Evolutionary conservation across 2,329 filamentous ascomycete genomes (phyloP).

Genomic region (Trichoderma cornu-damae): DNA sequence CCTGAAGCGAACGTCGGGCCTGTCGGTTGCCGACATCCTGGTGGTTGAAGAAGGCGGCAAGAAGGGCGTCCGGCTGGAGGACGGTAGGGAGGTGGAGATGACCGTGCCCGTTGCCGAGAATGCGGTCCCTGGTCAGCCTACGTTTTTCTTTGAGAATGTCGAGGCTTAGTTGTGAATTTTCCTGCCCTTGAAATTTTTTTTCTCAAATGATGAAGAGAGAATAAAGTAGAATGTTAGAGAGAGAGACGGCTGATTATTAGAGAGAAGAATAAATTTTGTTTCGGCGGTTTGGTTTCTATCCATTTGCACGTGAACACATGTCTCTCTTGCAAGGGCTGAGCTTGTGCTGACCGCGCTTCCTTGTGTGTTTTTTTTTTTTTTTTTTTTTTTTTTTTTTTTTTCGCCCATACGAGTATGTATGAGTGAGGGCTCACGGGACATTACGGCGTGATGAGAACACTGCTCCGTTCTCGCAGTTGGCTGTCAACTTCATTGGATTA

Average conservation of each 20-base stretch:
- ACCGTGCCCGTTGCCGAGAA: constrained; percentile 57
- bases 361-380: too few species aligned
- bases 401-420: too few species aligned
- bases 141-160: constrained; percentile 81
- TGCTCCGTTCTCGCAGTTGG: neutral
- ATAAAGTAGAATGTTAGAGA: neutral
- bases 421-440: too few species aligned
- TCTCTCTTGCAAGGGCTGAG: too few species aligned
- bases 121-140: constrained; percentile 76
- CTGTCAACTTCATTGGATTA: neutral
- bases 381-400: too few species aligned
- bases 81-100: constrained; percentile 52
- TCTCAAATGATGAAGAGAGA: neutral
- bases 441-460: too few species aligned
- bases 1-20: constrained; percentile 68
- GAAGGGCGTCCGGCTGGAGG: constrained; percentile 52
- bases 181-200: neutral
- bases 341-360: too few species aligned
- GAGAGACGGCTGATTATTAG: neutral
- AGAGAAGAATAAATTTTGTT: constrained; percentile 11
- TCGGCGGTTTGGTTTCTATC: neutral
- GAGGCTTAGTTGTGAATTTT: constrained; percentile 33
- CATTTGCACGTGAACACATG: too few species aligned
- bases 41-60: constrained; percentile 66
- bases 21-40: constrained; percentile 66